Evolutionary conservation across 2,329 filamentous ascomycete genomes (phyloP).

Genomic region (Microdochium trichocladiopsis): DNA sequence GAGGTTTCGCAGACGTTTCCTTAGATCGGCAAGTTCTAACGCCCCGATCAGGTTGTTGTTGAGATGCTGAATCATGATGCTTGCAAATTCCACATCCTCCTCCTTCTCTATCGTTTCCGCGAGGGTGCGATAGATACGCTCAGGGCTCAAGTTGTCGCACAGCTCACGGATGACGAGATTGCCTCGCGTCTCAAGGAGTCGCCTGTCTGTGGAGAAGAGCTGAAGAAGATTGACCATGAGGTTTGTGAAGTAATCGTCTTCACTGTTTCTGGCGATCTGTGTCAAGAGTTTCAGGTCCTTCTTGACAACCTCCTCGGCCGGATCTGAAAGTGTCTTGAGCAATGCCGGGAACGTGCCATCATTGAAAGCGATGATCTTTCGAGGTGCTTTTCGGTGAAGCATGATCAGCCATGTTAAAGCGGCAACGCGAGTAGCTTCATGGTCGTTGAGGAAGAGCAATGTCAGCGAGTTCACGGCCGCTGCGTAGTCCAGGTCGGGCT

Average conservation of each 20-base stretch:
- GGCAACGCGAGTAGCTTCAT: conserved; percentile 90
- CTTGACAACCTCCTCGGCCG: conserved; percentile 90
- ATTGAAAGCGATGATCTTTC: conserved; percentile 90
- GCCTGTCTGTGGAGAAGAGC: conserved; percentile 89
- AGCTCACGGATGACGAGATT: conserved; percentile 96
- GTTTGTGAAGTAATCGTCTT: conserved; percentile 94
- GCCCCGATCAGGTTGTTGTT: conserved; percentile 99
- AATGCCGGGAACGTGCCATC: conserved; percentile 95
- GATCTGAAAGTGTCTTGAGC: conserved; percentile 92
- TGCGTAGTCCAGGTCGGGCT: conserved; percentile 85
- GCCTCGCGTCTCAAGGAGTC: conserved; percentile 82
- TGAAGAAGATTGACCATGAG: conserved; percentile 98
- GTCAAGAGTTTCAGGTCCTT: conserved; percentile 89
- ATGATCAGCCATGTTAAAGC: conserved; percentile 96
- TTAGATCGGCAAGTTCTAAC: conserved; percentile 82
- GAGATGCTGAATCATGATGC: conserved; percentile 98
- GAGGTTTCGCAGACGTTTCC: conserved; percentile 82
- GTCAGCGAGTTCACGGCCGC: conserved; percentile 91
- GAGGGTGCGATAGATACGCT: conserved; percentile 90
- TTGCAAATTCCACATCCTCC: conserved; percentile 96
- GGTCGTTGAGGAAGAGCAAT: conserved; percentile 88
- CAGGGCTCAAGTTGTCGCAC: conserved; percentile 85
- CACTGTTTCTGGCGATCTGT: conserved; percentile 92
- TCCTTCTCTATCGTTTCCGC: conserved; percentile 97
- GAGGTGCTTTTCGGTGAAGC: conserved; percentile 90